phyloP scores from a whole-genome alignment of 306 rosid genomes.

The Acmispon strigosus region DNA sequence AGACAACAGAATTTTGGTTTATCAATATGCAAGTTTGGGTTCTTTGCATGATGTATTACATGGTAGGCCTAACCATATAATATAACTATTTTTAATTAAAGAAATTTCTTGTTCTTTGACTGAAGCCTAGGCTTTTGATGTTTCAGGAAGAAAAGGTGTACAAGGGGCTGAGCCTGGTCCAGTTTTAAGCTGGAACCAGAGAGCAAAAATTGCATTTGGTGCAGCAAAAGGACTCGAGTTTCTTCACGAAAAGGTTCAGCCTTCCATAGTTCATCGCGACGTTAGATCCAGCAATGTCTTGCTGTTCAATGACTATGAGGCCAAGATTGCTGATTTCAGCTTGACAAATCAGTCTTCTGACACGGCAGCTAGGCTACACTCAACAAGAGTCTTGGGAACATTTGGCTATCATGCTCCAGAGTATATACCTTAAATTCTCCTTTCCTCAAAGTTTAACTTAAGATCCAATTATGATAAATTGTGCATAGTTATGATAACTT shows the following conservation, averaged over 20 bases:
- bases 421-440: conserved; percentile 47
- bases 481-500: background rate
- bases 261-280: conserved; percentile 87
- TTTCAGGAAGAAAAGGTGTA: conserved; percentile 92
- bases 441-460: background rate
- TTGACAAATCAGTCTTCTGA: conserved; percentile 87
- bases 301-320: conserved; percentile 54
- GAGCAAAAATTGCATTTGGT: conserved; percentile 86
- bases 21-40: conserved; percentile 71
- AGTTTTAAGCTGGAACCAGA: conserved; percentile 66
- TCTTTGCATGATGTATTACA: conserved; percentile 93
- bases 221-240: conserved; percentile 95
- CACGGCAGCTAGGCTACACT: conserved; percentile 86
- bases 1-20: conserved; percentile 74
- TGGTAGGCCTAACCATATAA: conserved; percentile 37
- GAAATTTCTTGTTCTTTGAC: background rate
- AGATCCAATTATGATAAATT: background rate
- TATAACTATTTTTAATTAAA: background rate
- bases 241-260: conserved; percentile 89
- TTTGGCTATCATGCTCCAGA: conserved; percentile 99
- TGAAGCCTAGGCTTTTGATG: conserved; percentile 9
- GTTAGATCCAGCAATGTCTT: conserved; percentile 93
- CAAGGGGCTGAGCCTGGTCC: conserved; percentile 99
- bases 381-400: conserved; percentile 97
- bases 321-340: conserved; percentile 90